Base-by-base conservation (phyloP, 2,329 filamentous ascomycete genomes). In the Endothia cerciana region DNA sequence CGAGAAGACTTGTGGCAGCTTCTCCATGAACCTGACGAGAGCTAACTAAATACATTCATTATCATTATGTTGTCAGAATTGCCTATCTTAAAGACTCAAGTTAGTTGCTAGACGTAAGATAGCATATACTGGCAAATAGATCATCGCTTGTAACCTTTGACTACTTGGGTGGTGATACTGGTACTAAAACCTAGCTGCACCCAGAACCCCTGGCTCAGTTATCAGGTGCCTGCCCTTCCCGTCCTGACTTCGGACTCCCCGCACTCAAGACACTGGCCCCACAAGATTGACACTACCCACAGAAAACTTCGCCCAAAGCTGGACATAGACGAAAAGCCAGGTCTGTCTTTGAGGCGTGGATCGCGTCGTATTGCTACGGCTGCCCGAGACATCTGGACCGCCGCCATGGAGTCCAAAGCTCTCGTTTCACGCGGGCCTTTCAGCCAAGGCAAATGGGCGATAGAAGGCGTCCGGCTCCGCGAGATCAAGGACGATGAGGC, bases 401-500 rank as follows among this genome's bases (percentile, higher is more conserved):
- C 19, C 3, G n/a, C 66, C 2, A 72, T 72, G 64, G 66, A 71
- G 55, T 75, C 73, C 2, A 71, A 74, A 51, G 75, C 74, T 1
- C 66, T 76, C 4, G 72, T 76, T 4, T 72, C 74, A 0, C 70
- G 74, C 25, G 75, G 74, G 0, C 74, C 74, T 0, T 73, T 76
- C 38, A 74, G 73, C 11, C 69, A 74, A 28, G 72, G 73, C 0
- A 74, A 73, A 69, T 77, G 75, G 75, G 71, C 72, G 2, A 70
- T 77, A 7, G 74, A 76, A 36, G 67, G 71, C 0, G 73, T 77
- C 0, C 71, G 68, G 1, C 71, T 76, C 15, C 72, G 74, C 13
- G 71, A 71, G 0, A 58, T 72, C 13, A 72, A 68, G 7, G 74
- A 80, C 1, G 79, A 83, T 38, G 84, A 87, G 72, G 73, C 86